Evolutionary conservation across 1,139 yeast species (phyloP), one percentile per base, ranked within the genome.

Genomic region (Nakaseomyces sp.): DNA sequence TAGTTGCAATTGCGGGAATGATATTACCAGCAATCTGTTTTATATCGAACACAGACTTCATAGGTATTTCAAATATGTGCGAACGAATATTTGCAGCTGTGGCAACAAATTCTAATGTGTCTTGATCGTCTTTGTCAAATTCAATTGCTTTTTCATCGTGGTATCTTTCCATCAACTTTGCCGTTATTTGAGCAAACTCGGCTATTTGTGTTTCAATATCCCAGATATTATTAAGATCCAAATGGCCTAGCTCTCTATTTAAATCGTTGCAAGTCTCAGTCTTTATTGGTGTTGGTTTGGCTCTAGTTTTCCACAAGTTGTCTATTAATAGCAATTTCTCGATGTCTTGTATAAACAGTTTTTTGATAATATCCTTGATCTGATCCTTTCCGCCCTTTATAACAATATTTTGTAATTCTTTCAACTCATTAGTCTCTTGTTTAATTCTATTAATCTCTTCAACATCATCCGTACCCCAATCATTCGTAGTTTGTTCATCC

Each of bases 1-100:
- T 91, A 1, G 98, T 91, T 10, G 98, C 98, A 54, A 93, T 89
- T 0, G 98, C 98, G 0, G 99, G 98, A 42, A 93, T 91, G 56
- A 93, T 93, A 61, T 91, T 91, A 8, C 99, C 99, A 0, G 98
- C 98, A 54, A 89, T 88, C 60, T 93, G 79, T 62, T 93, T 93
- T 51, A 85, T 77, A 50, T 87, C 95, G 57, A 93, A 93, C 53
- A 86, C 83, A 13, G 95, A 72, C 60, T 84, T 82, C 45, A 71
- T 57, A 24, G 79, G 84, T 49, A 93, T 89, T 25, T 73, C 70
- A 59, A 91, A 93, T 1, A 87, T 73, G 39, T 60, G 62, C 0
- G 94, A 80, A 51, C 98, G 73, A 45, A 93, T 71, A 56, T 89
- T 88, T 0, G 98, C 79, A 0, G 97, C 81, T 0, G 96, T 79